Evolutionary conservation across 2,329 filamentous ascomycete genomes (phyloP).

Genomic region (Alternaria infectoria): DNA sequence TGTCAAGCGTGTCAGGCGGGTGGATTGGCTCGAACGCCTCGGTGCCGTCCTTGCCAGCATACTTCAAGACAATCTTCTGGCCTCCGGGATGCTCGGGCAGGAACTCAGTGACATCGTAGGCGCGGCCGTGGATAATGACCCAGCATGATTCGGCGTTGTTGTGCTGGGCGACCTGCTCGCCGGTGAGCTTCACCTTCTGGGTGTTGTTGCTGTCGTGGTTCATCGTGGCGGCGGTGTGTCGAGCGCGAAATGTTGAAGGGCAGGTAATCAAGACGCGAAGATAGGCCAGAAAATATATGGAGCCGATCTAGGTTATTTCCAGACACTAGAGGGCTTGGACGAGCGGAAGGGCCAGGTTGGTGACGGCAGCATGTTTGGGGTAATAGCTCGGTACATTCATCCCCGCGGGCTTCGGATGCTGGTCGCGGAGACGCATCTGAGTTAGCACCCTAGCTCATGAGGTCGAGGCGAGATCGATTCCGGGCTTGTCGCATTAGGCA

Average conservation of each 20-base stretch:
- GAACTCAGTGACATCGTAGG: slow-evolving; percentile 73
- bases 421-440: slow-evolving; percentile 8
- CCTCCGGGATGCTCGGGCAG: slow-evolving; percentile 69
- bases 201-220: slow-evolving; percentile 53
- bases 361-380: slow-evolving; percentile 33
- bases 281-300: slow-evolving; percentile 13
- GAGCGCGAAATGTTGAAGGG: neutral
- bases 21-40: slow-evolving; percentile 62
- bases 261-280: slow-evolving; percentile 3
- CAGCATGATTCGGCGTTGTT: slow-evolving; percentile 79
- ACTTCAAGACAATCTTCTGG: slow-evolving; percentile 92
- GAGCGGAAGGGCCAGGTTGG: slow-evolving; percentile 38
- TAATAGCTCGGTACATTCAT: slow-evolving; percentile 39
- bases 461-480: neutral
- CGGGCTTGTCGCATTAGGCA: slow-evolving; percentile 2
- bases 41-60: slow-evolving; percentile 55
- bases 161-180: slow-evolving; percentile 69
- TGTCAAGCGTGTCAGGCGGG: slow-evolving; percentile 55
- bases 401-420: slow-evolving; percentile 28
- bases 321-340: slow-evolving; percentile 23
- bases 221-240: slow-evolving; percentile 43
- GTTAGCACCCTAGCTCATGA: neutral
- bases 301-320: slow-evolving; percentile 22
- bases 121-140: slow-evolving; percentile 71
- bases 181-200: slow-evolving; percentile 53